Evolutionary conservation across 768 basidiomycete species (phyloP), one percentile per base, ranked within the genome.

Genomic region (Lactifluus pinguis): DNA sequence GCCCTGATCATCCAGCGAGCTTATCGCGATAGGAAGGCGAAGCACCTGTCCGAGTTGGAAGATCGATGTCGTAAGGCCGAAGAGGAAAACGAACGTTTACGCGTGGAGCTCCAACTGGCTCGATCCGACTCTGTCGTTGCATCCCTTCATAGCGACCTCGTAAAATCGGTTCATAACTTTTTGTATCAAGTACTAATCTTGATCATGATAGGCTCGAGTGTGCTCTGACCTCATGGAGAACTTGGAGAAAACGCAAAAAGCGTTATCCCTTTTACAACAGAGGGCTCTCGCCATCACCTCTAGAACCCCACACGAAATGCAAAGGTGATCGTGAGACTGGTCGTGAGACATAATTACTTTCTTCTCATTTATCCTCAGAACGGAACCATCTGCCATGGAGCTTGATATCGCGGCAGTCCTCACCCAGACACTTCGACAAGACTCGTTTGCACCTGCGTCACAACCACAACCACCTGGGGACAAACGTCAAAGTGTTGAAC

Each of bases 21-120:
- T 6, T 66, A 65, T 49, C 65, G 65, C 48, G 65, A 66, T 32
- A 30, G 63, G 38, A 60, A 59, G 34, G 63, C 65, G 4, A 66
- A 55, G 39, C 41, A 61, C 45, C 8, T 66, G 25, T 21, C 55
- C 21, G 63, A 65, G 21, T 48, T 66, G 4, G 65, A 66, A 53
- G 63, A 55, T 1, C 34, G 63, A 15, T 66, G 63, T 61, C 59
- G 42, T 36, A 55, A 52, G 29, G 59, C 65, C 9, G 65, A 65
- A 55, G 52, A 60, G 30, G 65, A 66, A 44, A 65, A 65, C 44
- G 56, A 61, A 30, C 45, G 49, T 11, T 44, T 66, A 25, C 48
- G 50, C n/a, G 42, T 50, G 25, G 65, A 66, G 42, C 49, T 66
- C 9, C 53, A 48, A 0, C 57, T 50, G 11, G 58, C 55, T 30